A percentile compares a stretch with the other conserved stretches of the same genome.
These are phyloP conservation scores for Ustilago hordei DNA, from an alignment of 1,284 basidiomycete genomes.

Conservation along the genomic window DNA sequence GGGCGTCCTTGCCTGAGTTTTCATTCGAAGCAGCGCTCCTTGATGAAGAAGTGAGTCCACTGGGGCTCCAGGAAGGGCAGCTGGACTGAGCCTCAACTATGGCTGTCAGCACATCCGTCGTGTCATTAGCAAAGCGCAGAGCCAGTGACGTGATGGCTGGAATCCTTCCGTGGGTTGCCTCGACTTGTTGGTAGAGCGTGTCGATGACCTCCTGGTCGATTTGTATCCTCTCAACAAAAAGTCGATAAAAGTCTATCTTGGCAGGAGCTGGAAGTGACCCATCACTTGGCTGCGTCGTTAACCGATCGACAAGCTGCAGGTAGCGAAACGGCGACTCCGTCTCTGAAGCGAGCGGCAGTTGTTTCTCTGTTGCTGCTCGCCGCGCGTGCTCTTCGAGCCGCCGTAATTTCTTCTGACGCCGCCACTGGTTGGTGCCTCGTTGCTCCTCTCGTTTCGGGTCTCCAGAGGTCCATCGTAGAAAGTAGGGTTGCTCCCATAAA, in stretches of 20 bases:
- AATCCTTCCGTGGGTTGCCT: constrained; percentile 26
- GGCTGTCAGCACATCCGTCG: constrained; percentile 45
- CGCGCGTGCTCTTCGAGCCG: constrained; percentile 25
- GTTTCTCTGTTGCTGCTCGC: constrained; percentile 15
- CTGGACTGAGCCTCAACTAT: constrained; percentile 35
- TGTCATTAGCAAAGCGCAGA: constrained; percentile 36
- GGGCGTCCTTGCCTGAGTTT: background rate
- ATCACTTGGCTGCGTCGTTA: background rate
- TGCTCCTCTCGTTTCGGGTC: constrained; percentile 19
- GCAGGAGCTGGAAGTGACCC: background rate
- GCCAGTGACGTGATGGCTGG: constrained; percentile 22
- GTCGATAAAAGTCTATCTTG: constrained; percentile 38
- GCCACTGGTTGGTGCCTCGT: constrained; percentile 18
- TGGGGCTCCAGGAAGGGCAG: constrained; percentile 20
- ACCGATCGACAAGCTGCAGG: constrained; percentile 4
- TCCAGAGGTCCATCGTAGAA: constrained; percentile 46
- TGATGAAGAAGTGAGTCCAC: constrained; percentile 3
- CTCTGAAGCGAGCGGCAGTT: background rate
- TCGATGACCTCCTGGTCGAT: constrained; percentile 47
- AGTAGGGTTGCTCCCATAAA: constrained; percentile 44
- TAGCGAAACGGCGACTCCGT: constrained; percentile 20
- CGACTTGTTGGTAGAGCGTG: constrained; percentile 36
- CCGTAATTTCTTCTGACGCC: constrained; percentile 9
- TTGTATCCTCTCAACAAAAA: constrained; percentile 42
- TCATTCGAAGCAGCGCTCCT: background rate